Conservation (phyloP, 805 yeast species). For the Lachancea quebecensis region DNA sequence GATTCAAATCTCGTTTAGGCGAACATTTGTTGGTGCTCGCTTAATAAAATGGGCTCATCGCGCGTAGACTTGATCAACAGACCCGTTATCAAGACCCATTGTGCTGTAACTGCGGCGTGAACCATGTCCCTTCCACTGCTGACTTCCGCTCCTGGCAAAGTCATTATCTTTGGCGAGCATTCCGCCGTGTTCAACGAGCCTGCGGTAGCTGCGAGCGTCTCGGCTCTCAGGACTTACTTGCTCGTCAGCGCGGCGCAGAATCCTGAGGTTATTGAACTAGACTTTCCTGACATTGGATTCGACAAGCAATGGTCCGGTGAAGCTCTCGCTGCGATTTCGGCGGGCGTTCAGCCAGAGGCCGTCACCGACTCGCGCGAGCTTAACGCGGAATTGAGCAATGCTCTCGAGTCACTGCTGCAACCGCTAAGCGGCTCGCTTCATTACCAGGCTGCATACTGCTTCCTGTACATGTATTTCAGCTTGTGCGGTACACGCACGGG, state of each 20-base stretch:
- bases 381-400: conserved; percentile 49
- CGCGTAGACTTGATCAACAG: too few relatives aligned
- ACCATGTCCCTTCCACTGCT: conserved; percentile 44
- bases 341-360: conserved; percentile 22
- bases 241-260: conserved; percentile 44
- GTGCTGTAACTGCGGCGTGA: too few relatives aligned
- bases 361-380: conserved; percentile 41
- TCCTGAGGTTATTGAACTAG: conserved; percentile 46
- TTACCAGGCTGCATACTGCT: conserved; percentile 73
- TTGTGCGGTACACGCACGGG: conserved; percentile 49
- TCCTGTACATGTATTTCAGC: conserved; percentile 66
- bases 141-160: conserved; percentile 95
- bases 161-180: conserved; percentile 93
- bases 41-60: too few relatives aligned
- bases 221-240: conserved; percentile 72
- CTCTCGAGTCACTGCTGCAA: conserved; percentile 39
- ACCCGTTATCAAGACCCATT: too few relatives aligned
- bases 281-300: conserved; percentile 78
- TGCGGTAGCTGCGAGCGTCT: conserved; percentile 90
- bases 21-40: not conserved
- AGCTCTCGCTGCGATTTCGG: conserved; percentile 11
- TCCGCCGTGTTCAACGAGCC: conserved; percentile 91
- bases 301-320: conserved; percentile 50
- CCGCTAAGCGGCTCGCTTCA: conserved; percentile 51
- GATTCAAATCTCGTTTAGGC: not conserved